phyloP scores from a whole-genome alignment of 2,329 filamentous ascomycete species.

The Didymella glomerata region DNA sequence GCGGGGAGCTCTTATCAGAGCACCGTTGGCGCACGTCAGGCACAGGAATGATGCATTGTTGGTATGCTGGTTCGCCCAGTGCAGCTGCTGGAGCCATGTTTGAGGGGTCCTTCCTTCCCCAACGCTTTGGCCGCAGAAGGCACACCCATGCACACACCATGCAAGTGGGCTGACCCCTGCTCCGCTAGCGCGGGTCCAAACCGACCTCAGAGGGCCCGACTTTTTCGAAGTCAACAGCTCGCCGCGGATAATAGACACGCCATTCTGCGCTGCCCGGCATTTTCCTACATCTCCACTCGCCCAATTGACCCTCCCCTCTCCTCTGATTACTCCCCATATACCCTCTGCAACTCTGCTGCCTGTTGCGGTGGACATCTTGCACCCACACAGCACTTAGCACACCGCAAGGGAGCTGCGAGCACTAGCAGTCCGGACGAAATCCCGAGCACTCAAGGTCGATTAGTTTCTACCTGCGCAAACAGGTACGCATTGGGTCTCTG shows the following conservation, averaged over 20 bases:
- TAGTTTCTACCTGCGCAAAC: constrained; percentile 44
- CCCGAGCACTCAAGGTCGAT: constrained; percentile 46
- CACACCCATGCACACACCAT: constrained; percentile 17
- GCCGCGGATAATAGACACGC: constrained; percentile 35
- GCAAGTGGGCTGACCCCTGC: constrained; percentile 10
- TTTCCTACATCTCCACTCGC: constrained; percentile 29
- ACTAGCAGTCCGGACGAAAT: constrained; percentile 43
- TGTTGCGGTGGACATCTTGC: constrained; percentile 24
- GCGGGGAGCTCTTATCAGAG: constrained; percentile 17
- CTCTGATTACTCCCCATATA: constrained; percentile 23
- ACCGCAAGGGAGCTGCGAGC: constrained; percentile 47
- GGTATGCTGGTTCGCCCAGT: constrained; percentile 1
- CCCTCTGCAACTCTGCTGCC: constrained; percentile 20
- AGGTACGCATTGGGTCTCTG: constrained; percentile 32
- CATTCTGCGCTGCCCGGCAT: constrained; percentile 26
- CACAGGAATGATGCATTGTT: constrained; percentile 9
- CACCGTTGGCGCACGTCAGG: constrained; percentile 10
- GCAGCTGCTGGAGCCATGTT: constrained; percentile 10
- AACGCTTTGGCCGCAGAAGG: constrained; percentile 22
- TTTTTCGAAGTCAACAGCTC: constrained; percentile 32
- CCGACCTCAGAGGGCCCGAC: constrained; percentile 32
- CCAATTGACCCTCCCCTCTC: constrained; percentile 28
- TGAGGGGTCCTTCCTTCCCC: constrained; percentile 19
- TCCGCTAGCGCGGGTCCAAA: constrained; percentile 21
- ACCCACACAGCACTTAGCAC: constrained; percentile 27